phyloP scores from a whole-genome alignment of 2,329 filamentous ascomycete species.

The Exophiala aquamarina region DNA sequence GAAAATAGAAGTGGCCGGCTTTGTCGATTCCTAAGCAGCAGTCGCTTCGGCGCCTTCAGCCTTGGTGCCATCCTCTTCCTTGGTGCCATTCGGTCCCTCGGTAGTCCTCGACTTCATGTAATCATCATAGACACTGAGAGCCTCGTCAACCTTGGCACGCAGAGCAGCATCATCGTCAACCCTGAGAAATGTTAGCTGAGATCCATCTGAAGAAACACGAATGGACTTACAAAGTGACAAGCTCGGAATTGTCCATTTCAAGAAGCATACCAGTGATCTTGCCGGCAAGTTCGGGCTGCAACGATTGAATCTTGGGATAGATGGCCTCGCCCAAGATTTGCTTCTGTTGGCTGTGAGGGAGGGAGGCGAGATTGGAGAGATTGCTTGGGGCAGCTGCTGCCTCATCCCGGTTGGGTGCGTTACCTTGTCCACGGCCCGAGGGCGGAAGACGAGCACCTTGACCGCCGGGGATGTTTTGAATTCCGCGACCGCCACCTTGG shows the following conservation, averaged over 20 bases:
- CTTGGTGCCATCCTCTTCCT: constrained; percentile 26
- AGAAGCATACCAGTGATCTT: constrained; percentile 99
- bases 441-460: constrained; percentile 38
- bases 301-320: constrained; percentile 95
- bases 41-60: constrained; percentile 24
- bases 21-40: constrained; percentile 17
- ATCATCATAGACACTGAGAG: constrained; percentile 94
- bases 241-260: constrained; percentile 97
- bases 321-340: constrained; percentile 97
- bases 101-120: constrained; percentile 75
- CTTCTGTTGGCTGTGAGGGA: constrained; percentile 81
- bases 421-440: constrained; percentile 37
- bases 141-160: constrained; percentile 84
- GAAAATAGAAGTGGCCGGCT: constrained; percentile 6
- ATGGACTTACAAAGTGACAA: constrained; percentile 88
- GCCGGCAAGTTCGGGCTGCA: constrained; percentile 93
- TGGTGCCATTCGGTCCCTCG: constrained; percentile 32
- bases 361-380: constrained; percentile 51
- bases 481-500: constrained; percentile 42
- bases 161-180: constrained; percentile 88
- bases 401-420: constrained; percentile 45
- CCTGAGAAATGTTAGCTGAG: constrained; percentile 48
- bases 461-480: constrained; percentile 39
- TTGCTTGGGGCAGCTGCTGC: constrained; percentile 45
- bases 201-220: constrained; percentile 21